phyloP scores from a whole-genome alignment of 257 asterid species.

The Gentiana macrophylla region DNA sequence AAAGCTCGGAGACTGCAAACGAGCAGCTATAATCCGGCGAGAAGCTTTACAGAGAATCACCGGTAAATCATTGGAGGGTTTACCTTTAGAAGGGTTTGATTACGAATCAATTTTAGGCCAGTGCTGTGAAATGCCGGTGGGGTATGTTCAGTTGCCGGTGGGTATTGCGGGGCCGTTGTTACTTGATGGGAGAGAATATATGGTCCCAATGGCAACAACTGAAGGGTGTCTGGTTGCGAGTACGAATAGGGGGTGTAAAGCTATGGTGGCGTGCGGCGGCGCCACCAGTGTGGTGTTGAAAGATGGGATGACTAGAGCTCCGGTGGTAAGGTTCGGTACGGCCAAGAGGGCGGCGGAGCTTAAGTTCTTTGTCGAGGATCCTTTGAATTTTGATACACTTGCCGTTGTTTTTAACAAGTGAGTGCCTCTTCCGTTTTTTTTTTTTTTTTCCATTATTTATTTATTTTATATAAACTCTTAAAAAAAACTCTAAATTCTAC shows the following conservation, averaged over 20 bases:
- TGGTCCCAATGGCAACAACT: constrained; percentile 49
- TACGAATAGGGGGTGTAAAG: constrained; percentile 48
- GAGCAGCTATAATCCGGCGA: constrained; percentile 32
- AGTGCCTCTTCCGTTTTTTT: neutral
- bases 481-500: too few relatives aligned
- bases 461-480: too few relatives aligned
- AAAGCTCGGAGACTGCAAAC: constrained; percentile 34
- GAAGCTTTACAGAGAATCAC: constrained; percentile 38
- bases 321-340: constrained; percentile 33
- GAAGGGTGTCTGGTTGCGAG: constrained; percentile 53
- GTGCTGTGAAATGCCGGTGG: constrained; percentile 57
- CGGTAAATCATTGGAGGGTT: constrained; percentile 34
- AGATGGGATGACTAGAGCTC: constrained; percentile 51
- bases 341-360: constrained; percentile 40
- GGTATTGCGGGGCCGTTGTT: constrained; percentile 53
- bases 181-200: constrained; percentile 3
- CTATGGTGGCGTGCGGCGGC: constrained; percentile 40
- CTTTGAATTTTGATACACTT: constrained; percentile 28
- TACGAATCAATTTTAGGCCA: constrained; percentile 45
- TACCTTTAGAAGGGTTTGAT: constrained; percentile 44
- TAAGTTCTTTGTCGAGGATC: constrained; percentile 41
- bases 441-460: too few relatives aligned
- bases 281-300: constrained; percentile 30
- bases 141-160: constrained; percentile 46
- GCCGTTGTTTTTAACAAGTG: constrained; percentile 36